Evolutionary conservation across 75 land plant species (phyloP).

Genomic region (Sequoia sempervirens): DNA sequence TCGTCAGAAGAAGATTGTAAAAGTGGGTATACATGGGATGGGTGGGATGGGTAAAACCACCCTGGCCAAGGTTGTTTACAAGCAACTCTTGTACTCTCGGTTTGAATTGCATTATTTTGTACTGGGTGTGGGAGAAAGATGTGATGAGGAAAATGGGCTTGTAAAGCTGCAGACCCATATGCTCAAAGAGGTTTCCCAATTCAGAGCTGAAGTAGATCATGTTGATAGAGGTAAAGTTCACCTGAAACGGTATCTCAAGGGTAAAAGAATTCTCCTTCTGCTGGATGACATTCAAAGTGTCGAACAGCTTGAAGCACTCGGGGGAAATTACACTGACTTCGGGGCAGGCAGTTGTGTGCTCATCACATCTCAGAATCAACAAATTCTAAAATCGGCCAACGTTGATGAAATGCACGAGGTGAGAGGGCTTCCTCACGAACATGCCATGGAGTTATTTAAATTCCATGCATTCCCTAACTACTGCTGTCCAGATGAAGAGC

Average conservation of each 20-base stretch:
- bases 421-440: not conserved
- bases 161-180: not conserved
- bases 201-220: too few relatives aligned
- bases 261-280: not conserved
- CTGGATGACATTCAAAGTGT: not conserved
- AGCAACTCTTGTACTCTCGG: not conserved
- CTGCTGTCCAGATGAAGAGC: not conserved
- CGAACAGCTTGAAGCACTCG: not conserved
- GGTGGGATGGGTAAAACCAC: not conserved
- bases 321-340: not conserved
- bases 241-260: not conserved
- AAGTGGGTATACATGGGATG: not conserved
- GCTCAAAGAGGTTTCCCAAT: not conserved
- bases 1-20: not conserved
- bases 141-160: not conserved
- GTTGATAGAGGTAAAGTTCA: too few relatives aligned
- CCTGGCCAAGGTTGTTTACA: not conserved
- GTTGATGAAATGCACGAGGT: not conserved
- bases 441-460: not conserved
- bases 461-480: not conserved
- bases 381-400: not conserved
- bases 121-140: not conserved
- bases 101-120: not conserved
- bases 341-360: not conserved
- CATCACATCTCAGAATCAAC: not conserved